phyloP scores from a whole-genome alignment of 331 rosid species.

The Rhamnella rubrinervis region DNA sequence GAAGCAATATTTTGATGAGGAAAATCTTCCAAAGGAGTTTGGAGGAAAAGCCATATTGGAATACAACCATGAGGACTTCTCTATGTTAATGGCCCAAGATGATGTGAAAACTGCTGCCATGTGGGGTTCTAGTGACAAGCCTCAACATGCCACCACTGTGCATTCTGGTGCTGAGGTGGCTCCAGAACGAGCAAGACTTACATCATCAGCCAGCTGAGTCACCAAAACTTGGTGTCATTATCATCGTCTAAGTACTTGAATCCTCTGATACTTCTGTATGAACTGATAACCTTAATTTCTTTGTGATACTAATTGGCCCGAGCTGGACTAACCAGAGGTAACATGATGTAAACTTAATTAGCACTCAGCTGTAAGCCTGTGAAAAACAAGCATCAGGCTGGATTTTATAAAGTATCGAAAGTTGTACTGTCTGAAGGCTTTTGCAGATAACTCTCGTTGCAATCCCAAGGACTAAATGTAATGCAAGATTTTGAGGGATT shows the following conservation, averaged over 20 bases:
- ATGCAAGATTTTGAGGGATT: too few species aligned
- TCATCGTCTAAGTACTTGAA: not conserved
- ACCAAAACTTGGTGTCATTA: too few species aligned
- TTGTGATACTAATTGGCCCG: conserved; percentile 3
- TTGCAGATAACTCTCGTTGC: too few species aligned
- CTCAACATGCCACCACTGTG: conserved; percentile 23
- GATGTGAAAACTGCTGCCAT: conserved; percentile 65
- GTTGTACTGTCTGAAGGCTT: too few species aligned
- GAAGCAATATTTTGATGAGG: conserved; percentile 76
- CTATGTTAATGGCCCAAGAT: conserved; percentile 66
- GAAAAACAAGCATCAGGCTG: not conserved
- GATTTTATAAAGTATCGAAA: not conserved
- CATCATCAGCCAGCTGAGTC: conserved; percentile 24
- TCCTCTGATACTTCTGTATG: not conserved
- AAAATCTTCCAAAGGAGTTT: conserved; percentile 73
- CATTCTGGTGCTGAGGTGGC: conserved; percentile 39
- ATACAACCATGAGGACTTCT: conserved; percentile 73
- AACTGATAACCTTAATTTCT: not conserved
- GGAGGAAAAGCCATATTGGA: conserved; percentile 72
- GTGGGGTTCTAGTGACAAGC: conserved; percentile 44
- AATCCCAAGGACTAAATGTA: too few species aligned
- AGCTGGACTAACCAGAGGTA: conserved; percentile 10
- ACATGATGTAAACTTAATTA: not conserved
- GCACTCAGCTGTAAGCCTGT: not conserved
- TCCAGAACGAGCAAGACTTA: conserved; percentile 28